phyloP scores from a whole-genome alignment of 202 grass and related monocot genomes.

The Dendrocalamus latiflorus region DNA sequence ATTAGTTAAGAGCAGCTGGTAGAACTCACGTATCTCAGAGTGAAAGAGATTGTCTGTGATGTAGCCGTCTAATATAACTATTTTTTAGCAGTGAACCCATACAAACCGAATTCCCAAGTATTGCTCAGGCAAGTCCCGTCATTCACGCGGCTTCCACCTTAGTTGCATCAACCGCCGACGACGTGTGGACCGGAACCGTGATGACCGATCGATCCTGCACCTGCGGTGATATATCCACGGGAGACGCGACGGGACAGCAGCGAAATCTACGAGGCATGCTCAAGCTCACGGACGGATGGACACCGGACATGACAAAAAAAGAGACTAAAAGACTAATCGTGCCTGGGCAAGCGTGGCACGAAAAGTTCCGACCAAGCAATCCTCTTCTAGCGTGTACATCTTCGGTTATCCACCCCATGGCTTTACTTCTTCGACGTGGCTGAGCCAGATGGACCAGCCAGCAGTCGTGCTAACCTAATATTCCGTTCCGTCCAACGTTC shows the following conservation, averaged over 20 bases:
- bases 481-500: background rate
- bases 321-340: background rate
- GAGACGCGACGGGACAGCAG: background rate
- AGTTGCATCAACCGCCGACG: background rate
- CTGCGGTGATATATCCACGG: background rate
- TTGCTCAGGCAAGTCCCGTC: background rate
- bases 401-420: background rate
- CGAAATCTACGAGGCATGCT: too few species aligned
- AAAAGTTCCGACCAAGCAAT: conserved; percentile 16
- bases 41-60: too few species aligned
- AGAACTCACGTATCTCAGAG: too few species aligned
- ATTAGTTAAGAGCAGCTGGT: too few species aligned
- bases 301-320: background rate
- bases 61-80: too few species aligned
- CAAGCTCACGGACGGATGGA: too few species aligned
- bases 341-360: conserved; percentile 17
- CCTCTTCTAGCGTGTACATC: conserved; percentile 17
- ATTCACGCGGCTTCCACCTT: background rate
- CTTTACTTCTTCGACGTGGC: background rate
- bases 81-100: too few species aligned
- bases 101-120: background rate
- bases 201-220: background rate
- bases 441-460: background rate
- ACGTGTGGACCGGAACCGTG: background rate
- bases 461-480: background rate